These are phyloP conservation scores for Paratrypanosoma confusum DNA, from an alignment of 208 protist species.

Conservation along the genomic window DNA sequence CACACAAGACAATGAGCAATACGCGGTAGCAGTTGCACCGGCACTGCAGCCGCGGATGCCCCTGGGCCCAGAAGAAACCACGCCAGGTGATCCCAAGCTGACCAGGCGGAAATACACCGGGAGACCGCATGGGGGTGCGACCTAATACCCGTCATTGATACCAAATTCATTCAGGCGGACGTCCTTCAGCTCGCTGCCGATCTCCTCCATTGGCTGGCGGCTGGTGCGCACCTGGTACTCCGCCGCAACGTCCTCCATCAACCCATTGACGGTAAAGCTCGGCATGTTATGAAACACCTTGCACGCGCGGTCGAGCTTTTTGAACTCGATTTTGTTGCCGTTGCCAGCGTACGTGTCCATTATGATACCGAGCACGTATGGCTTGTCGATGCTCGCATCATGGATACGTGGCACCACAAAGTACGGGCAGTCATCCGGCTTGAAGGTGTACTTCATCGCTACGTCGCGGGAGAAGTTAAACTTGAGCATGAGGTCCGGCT, in stretches of 20 bases:
- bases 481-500: constrained; percentile 51
- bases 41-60: no score
- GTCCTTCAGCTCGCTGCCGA: constrained; percentile 44
- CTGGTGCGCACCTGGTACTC: constrained; percentile 66
- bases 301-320: constrained; percentile 37
- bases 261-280: constrained; percentile 31
- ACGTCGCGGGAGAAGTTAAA: constrained; percentile 73
- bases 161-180: constrained; percentile 60
- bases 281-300: constrained; percentile 73
- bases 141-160: constrained; percentile 28
- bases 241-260: constrained; percentile 36
- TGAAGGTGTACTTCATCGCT: constrained; percentile 52
- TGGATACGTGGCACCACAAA: constrained; percentile 64
- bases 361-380: constrained; percentile 62
- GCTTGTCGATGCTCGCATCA: constrained; percentile 30
- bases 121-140: not conserved
- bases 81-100: no score
- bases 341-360: constrained; percentile 57
- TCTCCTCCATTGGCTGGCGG: constrained; percentile 41
- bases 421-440: constrained; percentile 59
- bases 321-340: constrained; percentile 63
- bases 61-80: no score
- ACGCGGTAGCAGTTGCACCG: no score
- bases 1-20: no score
- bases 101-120: not conserved